Base-by-base conservation (phyloP, 345 rosid species). In the Hibiscus trionum region DNA sequence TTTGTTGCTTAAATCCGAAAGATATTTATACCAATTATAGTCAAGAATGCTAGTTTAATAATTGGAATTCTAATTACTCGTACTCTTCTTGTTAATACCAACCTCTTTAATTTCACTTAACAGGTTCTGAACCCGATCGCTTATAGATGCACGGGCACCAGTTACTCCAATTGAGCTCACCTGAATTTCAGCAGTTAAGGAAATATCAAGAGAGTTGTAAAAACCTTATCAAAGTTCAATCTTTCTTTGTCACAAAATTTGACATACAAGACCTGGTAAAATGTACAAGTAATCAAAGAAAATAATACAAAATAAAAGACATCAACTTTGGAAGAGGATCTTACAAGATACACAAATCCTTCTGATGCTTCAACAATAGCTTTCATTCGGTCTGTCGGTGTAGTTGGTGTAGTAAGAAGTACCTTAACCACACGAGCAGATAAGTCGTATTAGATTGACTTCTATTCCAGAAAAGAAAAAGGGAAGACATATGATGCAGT, bases 81-180 rank as follows among this genome's bases (percentile, higher is more conserved):
- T 59, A 71, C 53, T 21, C 53, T 3, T 29, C 26, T 50, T 17
- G 2, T n/a, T 21, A 42, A 47, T 44, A 72, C 84, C 14, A 37
- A 87, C 93, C 93, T 82, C 82, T 82, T 88, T 95, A 72, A 89
- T 82, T 19, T 90, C 91, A 37, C 57, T 81, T 24, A 93, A 75
- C 78, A 88, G 98, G 76, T 82, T 76, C 68, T 82, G 86, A 73
- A 89, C 97, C 72, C 82, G 65, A 33, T 74, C 82, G 31, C 87
- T 95, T 11, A 93, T 86, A 66, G 93, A 88, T 58, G 86, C 85
- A 71, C 98, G 90, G 0, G 97, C 85, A 26, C 96, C 99, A 7
- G 98, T 92, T 71, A 92, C 99, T 69, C 98, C 99, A 14, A 82
- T 26, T 26, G 97, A 84, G 67, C 99, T 95, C 26, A 89, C 96